A percentile compares a stretch with the other conserved stretches of the same genome.
Conservation (phyloP, 805 yeast genomes). For the Komagataella pseudopastoris region DNA sequence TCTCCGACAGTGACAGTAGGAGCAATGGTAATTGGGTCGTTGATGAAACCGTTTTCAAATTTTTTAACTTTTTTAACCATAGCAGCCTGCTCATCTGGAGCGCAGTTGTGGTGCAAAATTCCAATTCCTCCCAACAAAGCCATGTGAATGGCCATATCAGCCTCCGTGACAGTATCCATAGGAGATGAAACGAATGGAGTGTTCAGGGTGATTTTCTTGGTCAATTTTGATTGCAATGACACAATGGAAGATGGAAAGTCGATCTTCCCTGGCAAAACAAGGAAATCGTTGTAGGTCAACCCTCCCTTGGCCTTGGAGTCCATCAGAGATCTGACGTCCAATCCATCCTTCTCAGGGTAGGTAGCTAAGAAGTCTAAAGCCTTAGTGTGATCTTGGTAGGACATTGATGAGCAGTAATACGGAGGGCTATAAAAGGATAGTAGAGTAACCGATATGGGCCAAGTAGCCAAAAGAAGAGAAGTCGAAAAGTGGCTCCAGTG, state of each 20-base stretch:
- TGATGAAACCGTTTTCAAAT: constrained; percentile 95
- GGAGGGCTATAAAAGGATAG: background rate
- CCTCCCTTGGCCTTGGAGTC: constrained; percentile 91
- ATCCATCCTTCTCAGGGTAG: constrained; percentile 72
- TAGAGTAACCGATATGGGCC: background rate
- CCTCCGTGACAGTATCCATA: constrained; percentile 98
- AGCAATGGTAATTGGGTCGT: constrained; percentile 78
- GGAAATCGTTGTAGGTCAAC: constrained; percentile 91
- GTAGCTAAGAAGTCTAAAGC: constrained; percentile 58
- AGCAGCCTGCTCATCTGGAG: constrained; percentile 94
- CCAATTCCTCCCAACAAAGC: constrained; percentile 98
- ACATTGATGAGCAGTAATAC: background rate
- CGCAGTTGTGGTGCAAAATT: constrained; percentile 94
- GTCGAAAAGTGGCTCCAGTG: background rate
- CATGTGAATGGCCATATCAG: constrained; percentile 97
- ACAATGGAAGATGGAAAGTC: constrained; percentile 75
- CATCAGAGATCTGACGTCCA: constrained; percentile 72
- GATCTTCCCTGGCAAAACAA: constrained; percentile 90
- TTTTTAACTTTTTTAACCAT: constrained; percentile 96
- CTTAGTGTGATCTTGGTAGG: constrained; percentile 26
- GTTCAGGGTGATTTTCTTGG: constrained; percentile 83
- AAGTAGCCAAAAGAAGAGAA: background rate
- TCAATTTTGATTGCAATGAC: constrained; percentile 70
- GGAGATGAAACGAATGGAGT: constrained; percentile 96
- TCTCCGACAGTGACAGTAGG: constrained; percentile 72